These are phyloP conservation scores for Trametes coccinea DNA, from an alignment of 768 basidiomycete species.

Conservation along the genomic window DNA sequence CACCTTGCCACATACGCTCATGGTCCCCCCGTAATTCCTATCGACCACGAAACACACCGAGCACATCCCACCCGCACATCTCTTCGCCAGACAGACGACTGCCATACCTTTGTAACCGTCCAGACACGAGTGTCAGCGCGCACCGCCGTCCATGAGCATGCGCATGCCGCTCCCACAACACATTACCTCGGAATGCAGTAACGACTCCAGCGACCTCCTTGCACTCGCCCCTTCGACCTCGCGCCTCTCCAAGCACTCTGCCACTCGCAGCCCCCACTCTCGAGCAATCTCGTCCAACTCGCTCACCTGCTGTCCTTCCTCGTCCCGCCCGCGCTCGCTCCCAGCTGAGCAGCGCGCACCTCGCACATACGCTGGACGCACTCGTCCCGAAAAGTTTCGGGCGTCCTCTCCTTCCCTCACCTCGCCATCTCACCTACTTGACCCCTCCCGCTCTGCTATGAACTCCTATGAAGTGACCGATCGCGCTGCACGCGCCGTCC, in stretches of 20 bases:
- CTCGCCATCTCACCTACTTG: neutral
- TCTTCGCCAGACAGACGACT: neutral
- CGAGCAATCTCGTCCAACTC: conserved; percentile 6
- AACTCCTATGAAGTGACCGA: neutral
- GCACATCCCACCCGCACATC: neutral
- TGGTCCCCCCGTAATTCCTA: conserved; percentile 4
- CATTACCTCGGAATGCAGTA: conserved; percentile 7
- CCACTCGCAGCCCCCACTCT: neutral
- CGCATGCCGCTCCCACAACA: neutral
- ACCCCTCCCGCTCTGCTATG: neutral
- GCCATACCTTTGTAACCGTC: neutral
- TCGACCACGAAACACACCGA: neutral
- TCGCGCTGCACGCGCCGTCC: neutral
- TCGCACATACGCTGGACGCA: conserved; percentile 16
- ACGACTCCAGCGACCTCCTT: neutral
- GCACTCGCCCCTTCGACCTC: neutral
- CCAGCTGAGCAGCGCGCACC: conserved; percentile 5
- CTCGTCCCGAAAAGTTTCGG: conserved; percentile 14
- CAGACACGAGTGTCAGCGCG: conserved; percentile 8
- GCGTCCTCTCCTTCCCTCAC: conserved; percentile 10
- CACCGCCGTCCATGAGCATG: conserved; percentile 10
- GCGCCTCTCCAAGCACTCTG: neutral
- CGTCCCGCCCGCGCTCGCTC: neutral
- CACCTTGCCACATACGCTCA: neutral
- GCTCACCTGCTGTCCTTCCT: conserved; percentile 7